These are phyloP conservation scores for Aureobasidium sp. DNA, from an alignment of 2,329 filamentous ascomycete genomes.

Conservation along the genomic window DNA sequence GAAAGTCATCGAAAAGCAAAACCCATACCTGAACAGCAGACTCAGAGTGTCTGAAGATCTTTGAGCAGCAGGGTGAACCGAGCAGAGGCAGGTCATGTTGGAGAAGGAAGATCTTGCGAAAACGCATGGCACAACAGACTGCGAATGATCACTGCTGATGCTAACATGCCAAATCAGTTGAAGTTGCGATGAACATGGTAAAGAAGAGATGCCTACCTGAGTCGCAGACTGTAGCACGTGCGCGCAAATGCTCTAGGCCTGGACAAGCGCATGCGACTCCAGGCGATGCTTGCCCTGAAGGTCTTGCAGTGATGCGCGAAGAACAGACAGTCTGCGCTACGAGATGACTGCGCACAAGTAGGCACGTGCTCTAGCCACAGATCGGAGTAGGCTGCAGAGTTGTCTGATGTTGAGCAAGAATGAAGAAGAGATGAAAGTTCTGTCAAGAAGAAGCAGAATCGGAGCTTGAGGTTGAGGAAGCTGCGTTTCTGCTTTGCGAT, in stretches of 20 bases:
- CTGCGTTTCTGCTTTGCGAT: background rate
- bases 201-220: background rate
- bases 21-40: background rate
- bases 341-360: background rate
- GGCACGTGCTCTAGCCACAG: background rate
- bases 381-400: too few species aligned
- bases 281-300: background rate
- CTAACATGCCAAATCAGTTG: background rate
- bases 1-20: background rate
- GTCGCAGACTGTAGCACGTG: background rate
- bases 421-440: background rate
- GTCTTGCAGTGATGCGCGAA: background rate
- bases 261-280: background rate
- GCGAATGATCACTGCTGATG: background rate
- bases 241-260: background rate
- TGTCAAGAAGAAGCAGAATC: background rate
- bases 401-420: background rate
- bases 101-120: background rate
- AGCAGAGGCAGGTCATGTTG: background rate
- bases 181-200: background rate
- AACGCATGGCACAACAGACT: background rate
- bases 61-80: background rate
- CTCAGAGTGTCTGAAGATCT: background rate
- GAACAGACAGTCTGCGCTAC: background rate
- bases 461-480: background rate